Base-by-base conservation (phyloP, 2,329 filamentous ascomycete genomes). In the Aureobasidium lini region DNA sequence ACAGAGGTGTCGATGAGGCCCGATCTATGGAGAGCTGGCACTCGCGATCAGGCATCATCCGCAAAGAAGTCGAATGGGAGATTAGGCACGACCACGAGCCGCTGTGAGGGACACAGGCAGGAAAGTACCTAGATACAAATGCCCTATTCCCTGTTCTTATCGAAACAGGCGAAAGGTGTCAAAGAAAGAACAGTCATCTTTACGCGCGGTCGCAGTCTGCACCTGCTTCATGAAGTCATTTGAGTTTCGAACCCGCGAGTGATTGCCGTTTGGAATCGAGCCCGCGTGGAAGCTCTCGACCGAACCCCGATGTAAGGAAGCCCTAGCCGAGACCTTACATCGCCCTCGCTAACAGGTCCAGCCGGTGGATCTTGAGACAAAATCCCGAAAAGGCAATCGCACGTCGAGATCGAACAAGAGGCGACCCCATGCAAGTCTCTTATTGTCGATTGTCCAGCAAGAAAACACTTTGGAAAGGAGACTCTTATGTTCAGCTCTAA, bases 51-150 rank as follows among this genome's bases (percentile, higher is more conserved):
- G 44, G 39, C 23, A 59, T 59, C 15, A 59, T 59, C n/a, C 56
- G 56, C 28, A 59, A 59, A 6, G 56, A 49, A 10, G 56, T 59
- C 18, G 44, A 59, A 16, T 59, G 56, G 56, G 46, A 50, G n/a
- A 59, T 59, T 37, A 31, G n/a, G 7, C 44, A 44, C 6, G 56
- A 59, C 11, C 28, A 36, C 2, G 53, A 57, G 32, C 53, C 53
- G 42, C 31, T 46, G 23, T 57, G 10, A 57, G 18, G 8, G 16
- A 36, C 34, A 13, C 52, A 31, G 52, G 16, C 11, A 44, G 29
- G 40, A 3, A 34, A 13, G 39, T 56, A 56, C 40, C n/a, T 44
- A 4, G 23, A n/a, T 44, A 44, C 52, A 44, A 7, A 2, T 7
- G 28, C 18, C 36, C 48, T 9, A 11, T 18, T 40, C 39, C 16